Conservation (phyloP, 371 early-diverging fungal species). For the Homolaphlyctis polyrhiza region DNA sequence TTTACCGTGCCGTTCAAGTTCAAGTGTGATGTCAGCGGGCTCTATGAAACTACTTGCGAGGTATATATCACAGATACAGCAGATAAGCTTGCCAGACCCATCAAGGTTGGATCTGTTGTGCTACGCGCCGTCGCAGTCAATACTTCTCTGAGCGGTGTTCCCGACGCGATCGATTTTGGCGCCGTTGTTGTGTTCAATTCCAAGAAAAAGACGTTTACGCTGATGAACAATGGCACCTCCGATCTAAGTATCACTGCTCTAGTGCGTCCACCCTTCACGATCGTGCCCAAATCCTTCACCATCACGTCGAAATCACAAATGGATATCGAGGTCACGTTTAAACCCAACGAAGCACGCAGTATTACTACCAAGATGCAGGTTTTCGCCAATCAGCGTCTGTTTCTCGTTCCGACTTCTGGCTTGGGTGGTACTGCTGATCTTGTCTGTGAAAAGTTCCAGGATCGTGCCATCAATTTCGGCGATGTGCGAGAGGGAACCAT, state of each 20-base stretch:
- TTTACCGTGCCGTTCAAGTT: slow-evolving; percentile 42
- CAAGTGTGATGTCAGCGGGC: slow-evolving; percentile 35
- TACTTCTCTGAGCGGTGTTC: slow-evolving; percentile 39
- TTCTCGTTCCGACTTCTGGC: slow-evolving; percentile 27
- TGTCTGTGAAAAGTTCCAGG: slow-evolving; percentile 43
- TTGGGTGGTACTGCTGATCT: slow-evolving; percentile 46
- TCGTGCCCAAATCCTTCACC: slow-evolving; percentile 30
- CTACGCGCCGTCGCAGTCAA: slow-evolving; percentile 39
- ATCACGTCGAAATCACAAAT: slow-evolving; percentile 29
- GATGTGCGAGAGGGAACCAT: slow-evolving; percentile 40
- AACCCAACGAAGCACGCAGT: slow-evolving; percentile 39
- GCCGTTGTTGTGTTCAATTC: slow-evolving; percentile 36
- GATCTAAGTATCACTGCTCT: slow-evolving; percentile 29
- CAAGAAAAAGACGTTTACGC: slow-evolving; percentile 22
- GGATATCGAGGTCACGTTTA: slow-evolving; percentile 33
- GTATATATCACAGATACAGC: slow-evolving; percentile 34
- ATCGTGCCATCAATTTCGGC: slow-evolving; percentile 49
- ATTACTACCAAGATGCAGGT: slow-evolving; percentile 29
- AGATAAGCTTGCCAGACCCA: slow-evolving; percentile 35
- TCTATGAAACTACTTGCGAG: slow-evolving; percentile 41
- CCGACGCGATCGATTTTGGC: slow-evolving; percentile 45
- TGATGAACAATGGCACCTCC: slow-evolving; percentile 38
- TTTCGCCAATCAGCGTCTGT: slow-evolving; percentile 45
- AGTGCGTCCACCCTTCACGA: slow-evolving; percentile 34
- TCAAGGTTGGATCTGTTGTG: slow-evolving; percentile 29